Percentiles rank a stretch among this genome's conserved stretches.
phyloP scores from a whole-genome alignment of 2,329 filamentous ascomycete genomes.

The Venturia pyrina region DNA sequence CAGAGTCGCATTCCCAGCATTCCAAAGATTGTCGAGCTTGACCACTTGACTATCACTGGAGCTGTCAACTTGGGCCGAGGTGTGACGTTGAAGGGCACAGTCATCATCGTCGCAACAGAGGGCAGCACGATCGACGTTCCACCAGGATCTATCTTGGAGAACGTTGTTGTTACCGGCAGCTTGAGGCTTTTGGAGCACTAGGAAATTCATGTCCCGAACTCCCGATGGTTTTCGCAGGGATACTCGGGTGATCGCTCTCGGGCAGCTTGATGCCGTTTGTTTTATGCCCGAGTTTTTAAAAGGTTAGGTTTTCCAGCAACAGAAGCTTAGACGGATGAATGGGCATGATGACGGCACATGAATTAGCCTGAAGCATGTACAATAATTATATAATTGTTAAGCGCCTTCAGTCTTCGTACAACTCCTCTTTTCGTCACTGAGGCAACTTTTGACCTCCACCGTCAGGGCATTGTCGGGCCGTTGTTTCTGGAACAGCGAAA shows the following conservation, averaged over 20 bases:
- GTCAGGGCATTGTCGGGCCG: neutral
- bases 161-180: constrained; percentile 97
- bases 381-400: neutral
- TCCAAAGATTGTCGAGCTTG: constrained; percentile 81
- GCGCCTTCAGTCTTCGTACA: neutral
- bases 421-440: neutral
- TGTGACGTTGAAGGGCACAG: constrained; percentile 92
- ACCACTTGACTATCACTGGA: constrained; percentile 95
- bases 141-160: constrained; percentile 92
- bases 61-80: constrained; percentile 94
- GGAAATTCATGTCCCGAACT: constrained; percentile 9
- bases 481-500: neutral
- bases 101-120: constrained; percentile 97
- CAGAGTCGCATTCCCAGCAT: constrained; percentile 79
- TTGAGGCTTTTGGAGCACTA: constrained; percentile 65
- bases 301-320: neutral
- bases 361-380: constrained; percentile 1
- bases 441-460: too few relatives aligned
- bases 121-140: constrained; percentile 97
- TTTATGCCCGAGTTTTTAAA: neutral
- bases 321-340: neutral
- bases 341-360: neutral
- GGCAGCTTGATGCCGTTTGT: neutral
- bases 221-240: neutral
- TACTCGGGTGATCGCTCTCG: neutral